Percentiles rank a stretch among this genome's conserved stretches.
Evolutionary conservation across 129 eudicot species (phyloP).

Genomic region (Glebionis coronaria): DNA sequence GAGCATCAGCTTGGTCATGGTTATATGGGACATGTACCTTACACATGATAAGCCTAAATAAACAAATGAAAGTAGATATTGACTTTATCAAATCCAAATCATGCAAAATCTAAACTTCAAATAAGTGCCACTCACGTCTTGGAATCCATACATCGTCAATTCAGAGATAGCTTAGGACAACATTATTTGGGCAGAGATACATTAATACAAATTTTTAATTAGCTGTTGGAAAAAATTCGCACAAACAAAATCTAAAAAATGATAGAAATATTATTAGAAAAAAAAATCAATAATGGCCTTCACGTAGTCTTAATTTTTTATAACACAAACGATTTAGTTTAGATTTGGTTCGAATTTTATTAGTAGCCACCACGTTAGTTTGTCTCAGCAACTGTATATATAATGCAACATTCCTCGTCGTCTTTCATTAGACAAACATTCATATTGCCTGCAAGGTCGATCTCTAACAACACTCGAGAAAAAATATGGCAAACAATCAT

Average conservation of each 20-base stretch:
- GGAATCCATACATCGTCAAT: too few species aligned
- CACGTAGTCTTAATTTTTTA: constrained; percentile 27
- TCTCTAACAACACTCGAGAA: constrained; percentile 10
- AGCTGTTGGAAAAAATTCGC: too few species aligned
- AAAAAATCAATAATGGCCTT: constrained; percentile 19
- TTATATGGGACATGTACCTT: too few species aligned
- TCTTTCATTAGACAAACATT: constrained; percentile 23
- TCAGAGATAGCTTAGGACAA: too few species aligned
- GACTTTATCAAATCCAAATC: neutral
- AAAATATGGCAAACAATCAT: constrained; percentile 53
- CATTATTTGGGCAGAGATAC: too few species aligned
- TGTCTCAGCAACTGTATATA: constrained; percentile 32
- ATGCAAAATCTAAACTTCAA: neutral
- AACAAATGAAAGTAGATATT: too few species aligned
- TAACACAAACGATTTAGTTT: neutral
- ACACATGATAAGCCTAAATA: too few species aligned
- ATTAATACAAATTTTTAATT: too few species aligned
- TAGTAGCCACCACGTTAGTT: constrained; percentile 55
- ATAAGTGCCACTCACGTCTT: constrained; percentile 20
- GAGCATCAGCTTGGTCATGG: too few species aligned
- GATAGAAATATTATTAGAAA: neutral
- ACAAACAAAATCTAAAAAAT: too few species aligned
- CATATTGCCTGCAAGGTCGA: neutral
- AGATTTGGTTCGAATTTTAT: neutral
- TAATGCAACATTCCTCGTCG: constrained; percentile 15